Conservation (phyloP, 805 yeast species). For the Zygosaccharomyces pseudorouxii region DNA sequence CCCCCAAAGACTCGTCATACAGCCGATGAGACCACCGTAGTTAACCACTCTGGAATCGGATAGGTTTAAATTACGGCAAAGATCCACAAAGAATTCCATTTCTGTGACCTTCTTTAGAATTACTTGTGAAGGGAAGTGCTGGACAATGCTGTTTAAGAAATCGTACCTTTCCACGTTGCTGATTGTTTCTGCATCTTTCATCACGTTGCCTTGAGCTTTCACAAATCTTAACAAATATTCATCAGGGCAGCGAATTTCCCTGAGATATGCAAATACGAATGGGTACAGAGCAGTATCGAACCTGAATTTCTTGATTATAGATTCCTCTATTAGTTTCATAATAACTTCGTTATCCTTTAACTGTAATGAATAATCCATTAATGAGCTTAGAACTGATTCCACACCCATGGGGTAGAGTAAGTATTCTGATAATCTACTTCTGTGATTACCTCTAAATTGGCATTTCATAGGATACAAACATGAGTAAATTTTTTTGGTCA, state of each 20-base stretch:
- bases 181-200: slow-evolving; percentile 5
- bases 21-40: slow-evolving; percentile 33
- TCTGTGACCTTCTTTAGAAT: slow-evolving; percentile 24
- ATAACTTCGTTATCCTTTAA: slow-evolving; percentile 32
- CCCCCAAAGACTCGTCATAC: slow-evolving; percentile 32
- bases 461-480: slow-evolving; percentile 37
- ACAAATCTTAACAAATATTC: slow-evolving; percentile 35
- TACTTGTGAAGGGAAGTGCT: slow-evolving; percentile 23
- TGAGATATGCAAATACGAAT: slow-evolving; percentile 33
- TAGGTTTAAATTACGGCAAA: slow-evolving; percentile 22
- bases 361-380: slow-evolving; percentile 30
- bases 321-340: slow-evolving; percentile 38
- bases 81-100: slow-evolving; percentile 32
- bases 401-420: slow-evolving; percentile 26
- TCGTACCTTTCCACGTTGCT: slow-evolving; percentile 22
- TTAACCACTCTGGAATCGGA: slow-evolving; percentile 18
- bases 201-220: slow-evolving; percentile 34
- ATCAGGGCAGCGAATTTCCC: slow-evolving; percentile 28
- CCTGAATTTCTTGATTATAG: slow-evolving; percentile 34
- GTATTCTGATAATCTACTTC: slow-evolving; percentile 18
- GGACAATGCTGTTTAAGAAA: slow-evolving; percentile 29
- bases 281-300: slow-evolving; percentile 35
- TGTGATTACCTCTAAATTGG: slow-evolving; percentile 2
- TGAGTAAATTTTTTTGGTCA: slow-evolving; percentile 36
- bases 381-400: slow-evolving; percentile 23